phyloP scores from a whole-genome alignment of 371 early-diverging fungal genomes.

The Mortierella sp. region DNA sequence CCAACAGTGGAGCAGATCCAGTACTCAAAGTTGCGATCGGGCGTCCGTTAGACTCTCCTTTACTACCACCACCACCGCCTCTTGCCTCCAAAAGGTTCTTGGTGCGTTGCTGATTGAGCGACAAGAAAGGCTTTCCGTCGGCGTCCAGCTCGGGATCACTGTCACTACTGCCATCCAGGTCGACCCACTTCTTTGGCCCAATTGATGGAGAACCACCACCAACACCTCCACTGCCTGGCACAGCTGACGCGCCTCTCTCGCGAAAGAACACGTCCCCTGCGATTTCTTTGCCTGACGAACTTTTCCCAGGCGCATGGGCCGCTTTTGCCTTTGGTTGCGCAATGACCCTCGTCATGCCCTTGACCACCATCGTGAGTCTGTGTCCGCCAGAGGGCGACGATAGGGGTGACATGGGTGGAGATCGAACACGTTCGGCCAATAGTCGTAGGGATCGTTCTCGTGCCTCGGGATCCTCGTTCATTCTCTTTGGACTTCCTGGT shows the following conservation, averaged over 20 bases:
- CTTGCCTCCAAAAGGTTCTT: constrained; percentile 36
- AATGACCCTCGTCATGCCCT: constrained; percentile 23
- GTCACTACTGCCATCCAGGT: constrained; percentile 23
- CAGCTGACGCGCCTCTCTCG: not conserved
- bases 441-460: constrained; percentile 53
- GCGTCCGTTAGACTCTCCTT: too few relatives aligned
- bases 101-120: constrained; percentile 32
- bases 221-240: not conserved
- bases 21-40: not conserved
- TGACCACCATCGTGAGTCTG: constrained; percentile 27
- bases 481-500: constrained; percentile 48
- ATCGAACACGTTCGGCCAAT: constrained; percentile 47
- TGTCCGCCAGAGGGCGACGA: constrained; percentile 6
- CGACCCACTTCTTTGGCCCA: constrained; percentile 31
- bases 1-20: not conserved
- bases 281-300: constrained; percentile 6
- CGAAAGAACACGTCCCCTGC: constrained; percentile 33
- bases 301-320: not conserved
- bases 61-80: not conserved
- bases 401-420: constrained; percentile 29
- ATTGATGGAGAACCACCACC: not conserved
- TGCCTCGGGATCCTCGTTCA: constrained; percentile 47
- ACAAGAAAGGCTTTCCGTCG: constrained; percentile 13
- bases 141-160: constrained; percentile 18
- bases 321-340: constrained; percentile 15